Evolutionary conservation across 164 flowering plant genomes (phyloP).

Genomic region (Magnolia changhungtana): DNA sequence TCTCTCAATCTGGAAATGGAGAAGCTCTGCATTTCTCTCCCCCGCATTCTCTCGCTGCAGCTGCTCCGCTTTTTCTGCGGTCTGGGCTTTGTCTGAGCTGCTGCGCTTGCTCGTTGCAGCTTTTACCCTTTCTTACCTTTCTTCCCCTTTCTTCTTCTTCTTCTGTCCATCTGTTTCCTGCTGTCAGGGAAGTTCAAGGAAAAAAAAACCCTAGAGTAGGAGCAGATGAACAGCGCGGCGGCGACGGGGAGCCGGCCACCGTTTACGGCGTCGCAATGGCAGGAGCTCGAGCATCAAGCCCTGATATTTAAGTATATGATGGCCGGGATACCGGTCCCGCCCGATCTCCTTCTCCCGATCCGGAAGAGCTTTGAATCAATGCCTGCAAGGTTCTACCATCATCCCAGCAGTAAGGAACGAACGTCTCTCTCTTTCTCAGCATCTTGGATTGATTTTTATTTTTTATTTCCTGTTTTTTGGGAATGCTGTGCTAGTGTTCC

Average conservation of each 20-base stretch:
- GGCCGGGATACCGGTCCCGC: constrained; percentile 61
- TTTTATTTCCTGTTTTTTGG: not conserved
- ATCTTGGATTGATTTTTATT: not conserved
- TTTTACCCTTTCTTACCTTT: not conserved
- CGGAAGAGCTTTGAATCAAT: constrained; percentile 39
- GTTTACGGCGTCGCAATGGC: constrained; percentile 67
- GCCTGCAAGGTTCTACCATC: constrained; percentile 42
- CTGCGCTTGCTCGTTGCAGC: not conserved
- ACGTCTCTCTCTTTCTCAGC: not conserved
- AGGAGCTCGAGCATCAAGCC: constrained; percentile 71
- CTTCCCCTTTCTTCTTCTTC: not conserved
- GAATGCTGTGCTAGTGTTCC: not conserved
- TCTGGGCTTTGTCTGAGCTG: constrained; percentile 19
- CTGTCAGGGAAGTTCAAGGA: not conserved
- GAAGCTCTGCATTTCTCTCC: constrained; percentile 11
- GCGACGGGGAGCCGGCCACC: constrained; percentile 34
- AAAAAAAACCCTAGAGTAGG: not conserved
- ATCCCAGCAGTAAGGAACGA: constrained; percentile 37
- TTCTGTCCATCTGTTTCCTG: not conserved
- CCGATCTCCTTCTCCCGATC: constrained; percentile 49
- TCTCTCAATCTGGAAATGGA: constrained; percentile 10
- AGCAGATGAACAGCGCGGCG: constrained; percentile 29
- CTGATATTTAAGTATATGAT: constrained; percentile 55
- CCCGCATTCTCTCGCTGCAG: constrained; percentile 12
- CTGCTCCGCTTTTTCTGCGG: constrained; percentile 20